Evolutionary conservation across 805 yeast species (phyloP), one percentile per base, ranked within the genome.

Genomic region (Candida loeiensis): DNA sequence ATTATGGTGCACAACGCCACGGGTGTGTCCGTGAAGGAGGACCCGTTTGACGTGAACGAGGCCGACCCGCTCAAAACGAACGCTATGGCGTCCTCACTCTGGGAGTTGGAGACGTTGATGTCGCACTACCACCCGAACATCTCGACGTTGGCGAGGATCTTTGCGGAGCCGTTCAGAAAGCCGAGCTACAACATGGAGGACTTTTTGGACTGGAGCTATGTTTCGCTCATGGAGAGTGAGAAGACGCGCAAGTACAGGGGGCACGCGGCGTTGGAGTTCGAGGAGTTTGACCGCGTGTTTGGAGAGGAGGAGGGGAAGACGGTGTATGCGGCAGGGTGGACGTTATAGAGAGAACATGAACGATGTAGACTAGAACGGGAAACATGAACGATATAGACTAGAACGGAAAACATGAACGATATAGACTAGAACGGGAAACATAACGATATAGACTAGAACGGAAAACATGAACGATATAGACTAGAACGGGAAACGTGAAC

Each of bases 71-170:
- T 83, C 42, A 66, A 74, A 43, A 84, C 96, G 0, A 69, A 77
- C 24, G 97, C 98, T 3, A 66, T 90, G 25, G 81, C 76, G 6
- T 85, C 95, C 1, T 90, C 97, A 0, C 62, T 90, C 35, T 93
- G 99, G 99, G 99, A 93, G 61, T 58, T 91, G 41, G 86, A 85
- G 44, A 73, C 95, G 0, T 64, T 85, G 41, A 78, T 82, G 68
- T 63, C 77, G 9, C 99, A 93, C 58, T 91, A 89, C 56, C 98
- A 93, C 64, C 97, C 98, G 12, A 93, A 93, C 54, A 88, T 93
- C 9, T 91, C 96, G 1, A 84, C 96, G 0, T 69, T 93, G 51
- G 96, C 96, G 13, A 82, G 80, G 56, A 85, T 93, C 21, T 85
- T 86, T 56, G 74, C 80, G 14, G 96, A 93, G 62, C 96, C 96